Evolutionary conservation across 768 basidiomycete genomes (phyloP), one percentile per base, ranked within the genome.

Genomic region (Boletus vinaceobasis): DNA sequence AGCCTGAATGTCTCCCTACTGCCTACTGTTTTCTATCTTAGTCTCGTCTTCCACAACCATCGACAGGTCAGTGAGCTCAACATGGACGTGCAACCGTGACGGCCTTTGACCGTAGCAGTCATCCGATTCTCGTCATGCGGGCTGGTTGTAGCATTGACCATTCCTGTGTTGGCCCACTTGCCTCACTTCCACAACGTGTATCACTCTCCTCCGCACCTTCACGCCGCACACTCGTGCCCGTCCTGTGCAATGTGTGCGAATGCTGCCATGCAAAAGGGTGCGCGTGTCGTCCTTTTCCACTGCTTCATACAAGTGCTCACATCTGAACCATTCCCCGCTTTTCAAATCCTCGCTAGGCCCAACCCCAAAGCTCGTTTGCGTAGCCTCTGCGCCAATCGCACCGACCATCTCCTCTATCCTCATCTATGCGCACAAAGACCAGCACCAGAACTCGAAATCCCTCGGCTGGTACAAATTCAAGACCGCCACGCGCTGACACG

Each of bases 401-500:
- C 55, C 43, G 14, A 55, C 50, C 53, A 43, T 49, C 58, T 27
- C 23, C 46, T 37, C 43, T 48, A 38, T 38, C 42, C 23, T 31
- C 45, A 36, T 52, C 58, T 50, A 69, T 71, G 69, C 66, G 69
- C 50, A 44, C 63, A 35, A 71, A 49, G 56, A 46, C 59, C 19
- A 61, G 33, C 50, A 62, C 45, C 45, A 71, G 64, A 46, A 39
- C 43, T 14, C 65, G 66, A 36, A 61, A 62, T 40, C 44, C 65
- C 13, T 58, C 71, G 1, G 36, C 57, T 45, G 54, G 66, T 43
- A 26, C 70, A 45, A 64, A 38, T 45, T 51, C 70, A 52, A 69
- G 71, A 56, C 37, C 71, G 43, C 66, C 61, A 53, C 70, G 71
- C 60, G 32, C 63, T 66, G 66, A 66, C 53, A 77, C 84, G 53